Base-by-base conservation (phyloP, 495 filamentous ascomycete species). In the Penicillium argentinense region DNA sequence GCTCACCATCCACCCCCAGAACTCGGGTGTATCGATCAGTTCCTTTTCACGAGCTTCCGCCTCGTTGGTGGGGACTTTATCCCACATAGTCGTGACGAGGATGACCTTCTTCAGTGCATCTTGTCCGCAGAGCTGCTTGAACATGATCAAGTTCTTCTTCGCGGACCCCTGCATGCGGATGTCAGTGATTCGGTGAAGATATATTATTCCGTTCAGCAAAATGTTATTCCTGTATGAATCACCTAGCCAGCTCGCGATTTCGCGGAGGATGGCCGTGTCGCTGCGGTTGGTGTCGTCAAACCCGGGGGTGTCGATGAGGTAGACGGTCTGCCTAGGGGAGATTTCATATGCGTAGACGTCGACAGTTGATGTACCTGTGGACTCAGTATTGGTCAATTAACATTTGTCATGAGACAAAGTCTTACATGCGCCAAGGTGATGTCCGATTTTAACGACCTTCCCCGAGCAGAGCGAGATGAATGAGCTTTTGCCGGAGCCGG, bases 101-200 rank as follows among this genome's bases (percentile, higher is more conserved):
- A 72, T 44, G 9, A 79, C 73, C 0, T 62, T 62, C 8, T 54
- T 39, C 17, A 77, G 43, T n/a, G 41, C 59, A 1, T 68, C 45
- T 0, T 53, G 33, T 0, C 75, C 78, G 39, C 69, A 73, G 0
- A 79, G 47, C 34, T 68, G 55, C n/a, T 62, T 52, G 48, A 79
- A 77, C 50, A 74, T 71, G n/a, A 25, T 27, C 0, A 81, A 26
- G 27, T 74, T 76, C 5, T 55, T 61, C 19, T 47, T 54, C 9
- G 68, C 65, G 0, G 74, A 67, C 0, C 71, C 69, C 21, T 50
- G 14, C 52, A 79, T 61, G 0, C 71, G 48, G 0, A 41, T 29
- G 17, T 77, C 65, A 4, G 43, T 59, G 42, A 79, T 81, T 3
- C 60, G 54, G 42, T 80, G 76, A 0, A 78, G 54, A 45, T 78